Base-by-base conservation (phyloP, 352 stramenopile genomes). In the Pythium chondricola region DNA sequence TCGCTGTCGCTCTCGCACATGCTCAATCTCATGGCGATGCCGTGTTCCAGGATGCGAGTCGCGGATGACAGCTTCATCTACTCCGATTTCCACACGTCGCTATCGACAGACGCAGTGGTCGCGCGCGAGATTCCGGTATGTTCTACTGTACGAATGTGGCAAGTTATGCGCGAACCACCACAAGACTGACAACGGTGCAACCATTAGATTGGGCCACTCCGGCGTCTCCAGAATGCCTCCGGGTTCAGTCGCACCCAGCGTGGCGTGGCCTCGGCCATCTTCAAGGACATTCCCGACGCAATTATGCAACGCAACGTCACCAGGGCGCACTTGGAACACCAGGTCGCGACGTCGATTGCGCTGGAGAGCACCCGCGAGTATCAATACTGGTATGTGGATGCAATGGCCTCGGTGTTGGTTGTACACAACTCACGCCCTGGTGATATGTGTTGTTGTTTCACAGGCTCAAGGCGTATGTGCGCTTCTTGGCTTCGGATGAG, bases 11-110 rank as follows among this genome's bases (percentile, higher is more conserved):
- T n/a, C n/a, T n/a, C n/a, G n/a, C n/a, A n/a, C n/a, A n/a, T n/a
- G n/a, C n/a, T n/a, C n/a, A n/a, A n/a, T n/a, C n/a, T n/a, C n/a
- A n/a, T n/a, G n/a, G n/a, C n/a, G n/a, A n/a, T n/a, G 61, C 44
- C 21, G 10, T 17, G 22, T 9, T 22, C 10, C 40, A 93, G 82
- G 83, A 88, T 94, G 78, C 78, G 83, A 37, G 76, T 92, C 9
- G 79, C 78, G 13, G 83, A 92, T 52, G 76, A 91, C 46, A 88
- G 67, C 37, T 94, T 94, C 48, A 71, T 85, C 20, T 94, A 81
- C 49, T 94, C 83, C 8, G 83, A 94, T 42, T 94, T 94, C 52
- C 65, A 71, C 38, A 76, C 83, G 33, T 73, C 74, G 17, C 54
- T 94, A 1, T 48, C 72, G n/a, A 90, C 83, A 3, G 80, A 93